phyloP scores from a whole-genome alignment of 1,284 basidiomycete species.

The Trametes sp. region DNA sequence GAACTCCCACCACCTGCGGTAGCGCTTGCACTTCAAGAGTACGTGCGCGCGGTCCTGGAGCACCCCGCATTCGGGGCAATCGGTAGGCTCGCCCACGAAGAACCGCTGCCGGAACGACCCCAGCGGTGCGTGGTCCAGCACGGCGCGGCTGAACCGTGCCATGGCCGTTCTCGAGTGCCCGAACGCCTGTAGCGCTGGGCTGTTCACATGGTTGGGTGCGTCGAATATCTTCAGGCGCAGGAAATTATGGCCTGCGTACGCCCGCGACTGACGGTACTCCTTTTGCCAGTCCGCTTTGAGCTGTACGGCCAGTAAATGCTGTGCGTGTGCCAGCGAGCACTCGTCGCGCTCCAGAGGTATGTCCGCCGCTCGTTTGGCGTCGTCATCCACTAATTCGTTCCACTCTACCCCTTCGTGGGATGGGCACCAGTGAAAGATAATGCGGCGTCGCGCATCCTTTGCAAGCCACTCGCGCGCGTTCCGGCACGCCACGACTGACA shows the following conservation, averaged over 20 bases:
- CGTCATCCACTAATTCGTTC: slow-evolving; percentile 8
- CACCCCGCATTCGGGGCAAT: background rate
- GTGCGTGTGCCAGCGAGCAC: slow-evolving; percentile 19
- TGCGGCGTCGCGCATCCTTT: slow-evolving; percentile 4
- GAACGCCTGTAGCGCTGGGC: slow-evolving; percentile 3
- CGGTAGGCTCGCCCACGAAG: background rate
- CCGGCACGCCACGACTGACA: slow-evolving; percentile 13
- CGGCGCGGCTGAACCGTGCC: slow-evolving; percentile 12
- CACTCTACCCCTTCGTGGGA: slow-evolving; percentile 5
- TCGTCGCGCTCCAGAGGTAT: slow-evolving; percentile 7
- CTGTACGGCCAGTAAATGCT: slow-evolving; percentile 11
- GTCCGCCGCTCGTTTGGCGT: slow-evolving; percentile 2
- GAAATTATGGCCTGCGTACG: slow-evolving; percentile 3
- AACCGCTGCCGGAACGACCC: slow-evolving; percentile 7
- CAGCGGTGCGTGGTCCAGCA: slow-evolving; percentile 15
- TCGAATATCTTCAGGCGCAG: slow-evolving; percentile 10
- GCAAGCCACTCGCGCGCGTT: slow-evolving; percentile 15
- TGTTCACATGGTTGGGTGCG: slow-evolving; percentile 1
- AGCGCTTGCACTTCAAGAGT: slow-evolving; percentile 4
- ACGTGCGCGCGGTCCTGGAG: slow-evolving; percentile 13
- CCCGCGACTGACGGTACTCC: slow-evolving; percentile 3
- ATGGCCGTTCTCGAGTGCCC: slow-evolving; percentile 10
- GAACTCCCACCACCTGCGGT: slow-evolving; percentile 17
- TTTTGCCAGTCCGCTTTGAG: slow-evolving; percentile 11
- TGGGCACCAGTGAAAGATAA: slow-evolving; percentile 16